Evolutionary conservation across 1,284 basidiomycete species (phyloP), one percentile per base, ranked within the genome.

Genomic region (Cryptococcus neoformans): DNA sequence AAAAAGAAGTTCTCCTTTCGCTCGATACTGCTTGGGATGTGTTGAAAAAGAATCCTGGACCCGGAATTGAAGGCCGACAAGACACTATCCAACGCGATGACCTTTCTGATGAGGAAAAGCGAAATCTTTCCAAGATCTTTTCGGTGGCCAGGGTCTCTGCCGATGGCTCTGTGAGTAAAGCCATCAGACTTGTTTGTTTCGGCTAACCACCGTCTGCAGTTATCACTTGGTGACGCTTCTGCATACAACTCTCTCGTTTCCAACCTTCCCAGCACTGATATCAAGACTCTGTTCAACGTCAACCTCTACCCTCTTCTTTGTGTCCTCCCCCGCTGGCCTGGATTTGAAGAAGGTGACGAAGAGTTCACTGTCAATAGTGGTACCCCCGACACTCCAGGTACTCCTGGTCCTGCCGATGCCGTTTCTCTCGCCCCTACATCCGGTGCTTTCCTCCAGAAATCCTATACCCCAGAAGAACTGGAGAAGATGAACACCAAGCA

Each of bases 301-400:
- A 55, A 66, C 21, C 64, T 76, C 0, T 78, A 75, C 59, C 64
- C 66, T 21, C 59, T 74, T 44, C 60, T 78, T 5, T 54, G 66
- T 8, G 67, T 77, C 39, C 64, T 70, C 34, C 76, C 76, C 8
- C 68, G 73, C 57, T 77, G 75, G 75, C 69, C 69, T 12, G 73
- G 74, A 0, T 62, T 72, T 34, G 76, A 78, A 54, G 76, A 76
- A 54, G 76, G 75, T 54, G 73, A 73, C 28, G 75, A 73, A 39
- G 54, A 65, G 5, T 63, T 65, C 36, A 62, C 62, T 3, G 56
- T 68, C 4, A 57, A 17, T 36, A 45, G 52, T 28, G 21, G 28
- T 41, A 41, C 17, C 40, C 38, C 46, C 38, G 34, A 16, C 14
- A 42, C 39, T n/a, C n/a, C 39, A 11, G 39, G 50, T 35, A 16